phyloP scores from a whole-genome alignment of 306 rosid species.

The Begonia masoniana region DNA sequence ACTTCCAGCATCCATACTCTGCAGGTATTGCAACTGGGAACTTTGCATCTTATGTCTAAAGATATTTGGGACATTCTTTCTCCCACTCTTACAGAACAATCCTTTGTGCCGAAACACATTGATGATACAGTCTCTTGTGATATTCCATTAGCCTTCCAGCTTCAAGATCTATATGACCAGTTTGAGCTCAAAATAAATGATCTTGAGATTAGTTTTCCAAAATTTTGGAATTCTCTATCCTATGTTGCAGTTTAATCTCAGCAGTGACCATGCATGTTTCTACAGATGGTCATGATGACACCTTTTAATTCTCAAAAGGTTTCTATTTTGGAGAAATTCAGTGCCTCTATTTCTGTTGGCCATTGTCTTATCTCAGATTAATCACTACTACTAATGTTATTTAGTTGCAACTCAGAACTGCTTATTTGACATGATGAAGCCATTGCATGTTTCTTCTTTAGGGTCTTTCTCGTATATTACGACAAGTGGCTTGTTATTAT shows the following conservation, averaged over 20 bases:
- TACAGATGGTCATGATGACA: constrained; percentile 40
- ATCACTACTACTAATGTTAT: constrained; percentile 9
- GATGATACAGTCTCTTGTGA: constrained; percentile 26
- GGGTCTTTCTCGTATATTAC: too few species aligned
- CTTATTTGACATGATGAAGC: too few species aligned
- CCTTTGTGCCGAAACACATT: constrained; percentile 22
- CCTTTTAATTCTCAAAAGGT: constrained; percentile 32
- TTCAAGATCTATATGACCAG: constrained; percentile 45
- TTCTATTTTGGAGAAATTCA: constrained; percentile 44
- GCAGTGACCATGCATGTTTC: constrained; percentile 4
- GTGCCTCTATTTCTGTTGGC: constrained; percentile 37
- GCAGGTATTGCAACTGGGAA: constrained; percentile 48
- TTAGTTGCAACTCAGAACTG: too few species aligned
- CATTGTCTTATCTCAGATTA: constrained; percentile 53
- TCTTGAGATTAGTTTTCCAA: constrained; percentile 41
- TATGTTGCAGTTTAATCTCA: too few species aligned
- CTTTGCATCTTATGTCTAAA: constrained; percentile 32
- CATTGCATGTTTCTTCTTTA: too few species aligned
- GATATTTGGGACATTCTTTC: constrained; percentile 22
- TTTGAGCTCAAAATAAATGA: constrained; percentile 53
- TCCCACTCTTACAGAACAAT: constrained; percentile 25
- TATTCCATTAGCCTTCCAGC: constrained; percentile 21
- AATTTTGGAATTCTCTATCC: constrained; percentile 4
- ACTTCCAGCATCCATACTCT: constrained; percentile 4
- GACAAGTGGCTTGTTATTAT: too few species aligned